Evolutionary conservation across 2,329 filamentous ascomycete genomes (phyloP).

Genomic region (Gyromitra esculenta): DNA sequence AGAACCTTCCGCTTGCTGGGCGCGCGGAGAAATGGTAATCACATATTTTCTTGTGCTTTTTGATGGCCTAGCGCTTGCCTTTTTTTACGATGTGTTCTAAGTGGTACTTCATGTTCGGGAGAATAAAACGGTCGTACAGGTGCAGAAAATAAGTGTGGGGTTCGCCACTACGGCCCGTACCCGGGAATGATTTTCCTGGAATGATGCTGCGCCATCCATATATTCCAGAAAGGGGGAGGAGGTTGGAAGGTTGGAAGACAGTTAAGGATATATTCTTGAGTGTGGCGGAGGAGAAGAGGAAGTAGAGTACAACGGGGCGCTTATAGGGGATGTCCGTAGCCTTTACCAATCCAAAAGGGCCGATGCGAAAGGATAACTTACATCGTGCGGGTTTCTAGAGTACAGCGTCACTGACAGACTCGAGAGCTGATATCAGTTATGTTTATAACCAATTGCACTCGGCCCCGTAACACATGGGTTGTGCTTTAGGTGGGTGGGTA

Average conservation of each 20-base stretch:
- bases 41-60: too few relatives aligned
- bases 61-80: too few relatives aligned
- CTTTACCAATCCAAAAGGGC: neutral
- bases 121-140: neutral
- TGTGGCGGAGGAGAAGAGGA: neutral
- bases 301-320: neutral
- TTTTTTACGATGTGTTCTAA: too few relatives aligned
- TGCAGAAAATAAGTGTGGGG: neutral
- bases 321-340: too few relatives aligned
- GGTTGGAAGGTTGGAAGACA: neutral
- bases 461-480: neutral
- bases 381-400: neutral
- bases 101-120: too few relatives aligned
- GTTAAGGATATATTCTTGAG: neutral
- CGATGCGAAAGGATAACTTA: neutral
- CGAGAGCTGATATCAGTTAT: neutral
- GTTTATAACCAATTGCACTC: conserved; percentile 5
- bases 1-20: neutral
- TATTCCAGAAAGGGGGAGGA: neutral
- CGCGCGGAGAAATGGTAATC: neutral
- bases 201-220: neutral
- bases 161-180: neutral
- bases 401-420: neutral
- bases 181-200: conserved; percentile 2
- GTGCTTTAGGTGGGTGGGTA: too few relatives aligned